Evolutionary conservation across 805 yeast species (phyloP).

Genomic region (Wickerhamiella hasegawae): DNA sequence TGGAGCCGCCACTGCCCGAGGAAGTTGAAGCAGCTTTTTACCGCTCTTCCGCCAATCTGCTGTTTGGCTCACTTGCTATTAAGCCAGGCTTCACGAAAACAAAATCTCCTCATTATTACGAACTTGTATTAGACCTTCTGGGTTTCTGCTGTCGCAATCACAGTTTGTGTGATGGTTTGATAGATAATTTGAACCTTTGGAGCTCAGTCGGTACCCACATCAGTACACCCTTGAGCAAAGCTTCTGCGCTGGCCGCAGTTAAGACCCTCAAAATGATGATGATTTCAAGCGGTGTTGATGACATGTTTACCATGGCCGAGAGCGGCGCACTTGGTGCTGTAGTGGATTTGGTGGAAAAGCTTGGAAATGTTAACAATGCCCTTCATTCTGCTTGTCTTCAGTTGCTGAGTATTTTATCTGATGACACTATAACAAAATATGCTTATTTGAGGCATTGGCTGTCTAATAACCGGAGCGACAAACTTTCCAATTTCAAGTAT

Average conservation of each 20-base stretch:
- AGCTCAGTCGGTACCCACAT: too few species aligned
- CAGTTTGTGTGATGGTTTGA: too few species aligned
- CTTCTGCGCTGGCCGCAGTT: constrained; percentile 49
- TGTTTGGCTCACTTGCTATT: constrained; percentile 37
- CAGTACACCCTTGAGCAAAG: constrained; percentile 21
- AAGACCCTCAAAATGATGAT: constrained; percentile 49
- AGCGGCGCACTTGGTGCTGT: constrained; percentile 35
- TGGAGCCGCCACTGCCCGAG: constrained; percentile 34
- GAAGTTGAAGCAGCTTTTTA: constrained; percentile 30
- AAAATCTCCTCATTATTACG: too few species aligned
- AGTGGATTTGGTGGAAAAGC: constrained; percentile 33
- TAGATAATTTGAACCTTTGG: too few species aligned
- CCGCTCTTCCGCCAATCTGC: constrained; percentile 37
- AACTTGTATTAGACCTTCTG: too few species aligned
- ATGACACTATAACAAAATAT: background rate
- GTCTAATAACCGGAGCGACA: too few species aligned
- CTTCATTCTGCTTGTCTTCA: constrained; percentile 65
- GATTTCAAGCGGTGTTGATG: constrained; percentile 43
- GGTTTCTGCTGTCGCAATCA: too few species aligned
- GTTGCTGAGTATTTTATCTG: constrained; percentile 20
- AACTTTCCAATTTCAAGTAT: too few species aligned
- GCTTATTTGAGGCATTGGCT: constrained; percentile 2
- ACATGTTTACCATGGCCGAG: constrained; percentile 39
- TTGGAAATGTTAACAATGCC: constrained; percentile 39
- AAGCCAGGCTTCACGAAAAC: constrained; percentile 13